phyloP scores from a whole-genome alignment of 2,329 filamentous ascomycete species.

The Periconia digitata region DNA sequence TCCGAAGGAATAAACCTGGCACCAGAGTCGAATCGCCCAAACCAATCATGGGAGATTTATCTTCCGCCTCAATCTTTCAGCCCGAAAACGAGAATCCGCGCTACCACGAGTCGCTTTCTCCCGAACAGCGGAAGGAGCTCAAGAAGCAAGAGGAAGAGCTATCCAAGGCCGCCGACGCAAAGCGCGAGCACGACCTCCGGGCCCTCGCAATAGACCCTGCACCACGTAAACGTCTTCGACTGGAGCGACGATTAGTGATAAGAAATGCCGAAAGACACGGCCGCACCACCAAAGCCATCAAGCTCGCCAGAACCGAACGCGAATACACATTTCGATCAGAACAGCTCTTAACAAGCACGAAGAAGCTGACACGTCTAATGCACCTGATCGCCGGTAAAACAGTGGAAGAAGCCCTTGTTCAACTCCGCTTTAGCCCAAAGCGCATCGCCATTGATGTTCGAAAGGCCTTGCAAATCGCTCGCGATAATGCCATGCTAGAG shows the following conservation, averaged over 20 bases:
- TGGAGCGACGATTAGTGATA: conserved; percentile 83
- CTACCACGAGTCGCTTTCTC: conserved; percentile 19
- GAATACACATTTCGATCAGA: conserved; percentile 64
- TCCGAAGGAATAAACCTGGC: conserved; percentile 21
- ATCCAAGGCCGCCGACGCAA: conserved; percentile 3
- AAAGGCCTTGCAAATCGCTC: conserved; percentile 77
- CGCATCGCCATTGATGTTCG: conserved; percentile 80
- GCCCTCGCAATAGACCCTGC: conserved; percentile 72
- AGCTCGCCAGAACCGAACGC: conserved; percentile 67
- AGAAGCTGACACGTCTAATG: conserved; percentile 86
- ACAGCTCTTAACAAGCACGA: conserved; percentile 79
- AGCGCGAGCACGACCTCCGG: conserved; percentile 49
- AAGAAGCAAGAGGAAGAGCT: conserved; percentile 13
- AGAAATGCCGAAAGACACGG: conserved; percentile 70
- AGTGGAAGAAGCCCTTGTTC: conserved; percentile 88
- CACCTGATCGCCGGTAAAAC: conserved; percentile 90
- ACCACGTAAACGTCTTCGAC: conserved; percentile 69
- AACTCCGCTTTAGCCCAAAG: conserved; percentile 97
- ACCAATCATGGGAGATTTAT: conserved; percentile 20
- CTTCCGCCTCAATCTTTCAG: conserved; percentile 26
- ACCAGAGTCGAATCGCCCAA: conserved; percentile 2
- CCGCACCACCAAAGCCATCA: conserved; percentile 65
- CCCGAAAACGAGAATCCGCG: conserved; percentile 29
- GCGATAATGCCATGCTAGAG: conserved; percentile 76
- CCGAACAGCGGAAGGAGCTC: conserved; percentile 15